A percentile compares a stretch with the other conserved stretches of the same genome.
Evolutionary conservation across 2,329 filamentous ascomycete genomes (phyloP).

Genomic region (Diaporthe caulivora): DNA sequence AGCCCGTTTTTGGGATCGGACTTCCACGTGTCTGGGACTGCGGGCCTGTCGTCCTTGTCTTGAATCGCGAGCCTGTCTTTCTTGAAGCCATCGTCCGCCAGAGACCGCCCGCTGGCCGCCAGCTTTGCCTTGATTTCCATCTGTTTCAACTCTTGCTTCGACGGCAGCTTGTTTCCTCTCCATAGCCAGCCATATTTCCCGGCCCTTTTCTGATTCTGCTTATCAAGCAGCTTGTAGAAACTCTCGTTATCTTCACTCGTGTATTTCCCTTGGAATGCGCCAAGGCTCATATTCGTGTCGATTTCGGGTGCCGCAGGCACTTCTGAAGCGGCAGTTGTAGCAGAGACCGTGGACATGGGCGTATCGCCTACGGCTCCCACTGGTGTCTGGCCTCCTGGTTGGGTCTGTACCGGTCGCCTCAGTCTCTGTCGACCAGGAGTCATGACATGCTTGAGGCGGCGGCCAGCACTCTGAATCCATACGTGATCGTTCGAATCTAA

Average conservation of each 20-base stretch:
- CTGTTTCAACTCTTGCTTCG: conserved; percentile 81
- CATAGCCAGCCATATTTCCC: conserved; percentile 93
- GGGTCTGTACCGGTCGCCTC: conserved; percentile 34
- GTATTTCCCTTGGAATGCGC: conserved; percentile 90
- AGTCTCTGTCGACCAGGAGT: conserved; percentile 72
- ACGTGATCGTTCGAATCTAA: conserved; percentile 85
- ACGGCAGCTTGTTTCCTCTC: conserved; percentile 86
- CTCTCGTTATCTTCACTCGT: conserved; percentile 98
- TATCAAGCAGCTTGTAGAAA: conserved; percentile 92
- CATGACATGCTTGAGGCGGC: conserved; percentile 81
- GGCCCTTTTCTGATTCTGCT: conserved; percentile 85
- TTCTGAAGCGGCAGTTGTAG: conserved; percentile 33
- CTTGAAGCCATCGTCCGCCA: conserved; percentile 69
- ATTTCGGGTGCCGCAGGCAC: conserved; percentile 60
- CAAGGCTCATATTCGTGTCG: conserved; percentile 84
- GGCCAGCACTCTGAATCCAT: conserved; percentile 88
- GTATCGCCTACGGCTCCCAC: conserved; percentile 74
- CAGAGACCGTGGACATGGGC: conserved; percentile 69
- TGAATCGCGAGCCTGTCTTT: conserved; percentile 73
- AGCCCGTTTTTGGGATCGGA: conserved; percentile 81
- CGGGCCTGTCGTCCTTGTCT: conserved; percentile 78
- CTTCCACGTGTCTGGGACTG: conserved; percentile 82
- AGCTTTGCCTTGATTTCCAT: conserved; percentile 71
- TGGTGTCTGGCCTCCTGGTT: conserved; percentile 41
- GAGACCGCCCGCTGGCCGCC: conserved; percentile 55